These are phyloP conservation scores for Panicum virgatum DNA, from an alignment of 202 grass and related monocot species.

Conservation along the genomic window DNA sequence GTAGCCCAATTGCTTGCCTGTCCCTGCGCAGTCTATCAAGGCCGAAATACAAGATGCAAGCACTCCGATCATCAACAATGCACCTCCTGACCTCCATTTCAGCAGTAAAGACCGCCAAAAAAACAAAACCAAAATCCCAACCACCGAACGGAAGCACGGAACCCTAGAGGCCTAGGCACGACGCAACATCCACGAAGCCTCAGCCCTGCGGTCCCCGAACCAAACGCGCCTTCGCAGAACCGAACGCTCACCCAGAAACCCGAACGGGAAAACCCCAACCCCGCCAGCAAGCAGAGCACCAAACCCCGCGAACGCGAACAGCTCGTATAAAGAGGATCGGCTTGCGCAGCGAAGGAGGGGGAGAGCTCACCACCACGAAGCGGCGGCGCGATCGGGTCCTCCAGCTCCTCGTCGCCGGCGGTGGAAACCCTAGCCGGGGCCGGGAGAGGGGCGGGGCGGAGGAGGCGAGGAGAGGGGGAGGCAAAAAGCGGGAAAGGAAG, in stretches of 20 bases:
- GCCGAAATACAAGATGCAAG: background rate
- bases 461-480: background rate
- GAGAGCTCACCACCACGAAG: constrained; percentile 27
- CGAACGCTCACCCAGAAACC: background rate
- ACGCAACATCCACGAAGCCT: background rate
- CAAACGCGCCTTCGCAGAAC: background rate
- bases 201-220: background rate
- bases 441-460: background rate
- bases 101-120: background rate
- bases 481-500: constrained; percentile 40
- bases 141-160: background rate
- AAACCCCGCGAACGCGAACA: background rate
- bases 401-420: background rate
- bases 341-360: background rate
- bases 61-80: constrained; percentile 7
- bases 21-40: background rate
- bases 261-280: background rate
- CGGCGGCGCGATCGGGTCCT: background rate
- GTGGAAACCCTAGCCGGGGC: constrained; percentile 30
- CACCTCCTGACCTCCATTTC: constrained; percentile 41
- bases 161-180: constrained; percentile 10
- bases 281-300: background rate
- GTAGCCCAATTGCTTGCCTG: background rate
- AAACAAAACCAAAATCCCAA: background rate
- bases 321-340: background rate